Base-by-base conservation (phyloP, 768 basidiomycete genomes). In the Favolaschia claudopus region DNA sequence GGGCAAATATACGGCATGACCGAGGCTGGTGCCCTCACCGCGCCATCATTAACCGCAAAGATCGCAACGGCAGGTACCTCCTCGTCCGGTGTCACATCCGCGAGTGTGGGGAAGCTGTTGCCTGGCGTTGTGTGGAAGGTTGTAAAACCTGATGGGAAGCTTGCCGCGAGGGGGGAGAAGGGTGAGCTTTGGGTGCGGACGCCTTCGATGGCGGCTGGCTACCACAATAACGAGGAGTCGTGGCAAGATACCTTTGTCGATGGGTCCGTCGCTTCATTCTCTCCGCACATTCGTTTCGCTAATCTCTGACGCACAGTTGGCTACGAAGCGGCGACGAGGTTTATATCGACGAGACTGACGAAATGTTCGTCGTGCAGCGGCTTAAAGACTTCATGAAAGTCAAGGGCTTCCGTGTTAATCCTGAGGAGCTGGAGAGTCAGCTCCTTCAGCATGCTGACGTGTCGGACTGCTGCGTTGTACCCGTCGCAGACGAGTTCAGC, bases 311-410 rank as follows among this genome's bases (percentile, higher is more conserved):
- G 44, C 20, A 17, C 48, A 76, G 77, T 20, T 81, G 79, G 79
- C 70, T 80, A 15, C 74, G 75, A 43, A 81, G 76, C 0, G 79
- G 79, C 5, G 79, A 81, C 55, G 80, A 83, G 61, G 83, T 83
- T 25, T 31, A 63, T 12, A 74, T 84, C 65, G 77, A 81, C 47
- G 71, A 73, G 29, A 67, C 71, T 31, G 76, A 74, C 13, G 80
- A 84, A 50, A 66, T 83, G 15, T 81, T 82, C 61, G 73, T 83
- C 37, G 73, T 84, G 7, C 82, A 84, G 61, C 78, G 82, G 15
- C 61, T 82, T 52, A 84, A 83, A 77, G 81, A 61, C 51, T 39
- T 44, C 24, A 52, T 19, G 17, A 10, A 19, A 22, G 8, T 52
- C 19, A 22, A 28, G 25, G 32, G 19, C 2, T 19, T 24, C n/a